Percentiles rank a stretch among this genome's conserved stretches.
Conservation (phyloP, 768 basidiomycete species). For the Lactarius evosmus region DNA sequence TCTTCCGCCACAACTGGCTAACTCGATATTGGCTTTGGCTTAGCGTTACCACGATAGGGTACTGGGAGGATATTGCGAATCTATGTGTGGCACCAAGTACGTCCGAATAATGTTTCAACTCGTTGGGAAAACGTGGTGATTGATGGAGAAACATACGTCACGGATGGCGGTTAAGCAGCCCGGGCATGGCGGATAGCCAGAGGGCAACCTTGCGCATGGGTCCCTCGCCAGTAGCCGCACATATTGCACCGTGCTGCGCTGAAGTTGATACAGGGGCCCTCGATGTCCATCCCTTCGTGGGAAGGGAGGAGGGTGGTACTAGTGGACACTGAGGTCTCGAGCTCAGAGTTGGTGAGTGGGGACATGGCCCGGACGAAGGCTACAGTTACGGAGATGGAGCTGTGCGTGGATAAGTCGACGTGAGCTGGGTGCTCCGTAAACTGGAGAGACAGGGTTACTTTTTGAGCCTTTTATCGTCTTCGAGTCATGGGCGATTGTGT, state of each 20-base stretch:
- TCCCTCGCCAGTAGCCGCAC: conserved; percentile 62
- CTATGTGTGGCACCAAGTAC: neutral
- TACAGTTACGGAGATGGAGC: neutral
- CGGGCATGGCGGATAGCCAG: conserved; percentile 42
- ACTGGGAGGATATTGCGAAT: conserved; percentile 27
- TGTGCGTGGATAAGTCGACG: neutral
- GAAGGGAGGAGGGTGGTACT: neutral
- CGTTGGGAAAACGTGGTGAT: neutral
- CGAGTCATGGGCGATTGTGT: conserved; percentile 16
- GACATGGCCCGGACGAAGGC: conserved; percentile 12
- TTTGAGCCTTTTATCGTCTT: conserved; percentile 11
- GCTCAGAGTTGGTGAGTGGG: conserved; percentile 27
- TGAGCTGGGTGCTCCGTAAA: conserved; percentile 11
- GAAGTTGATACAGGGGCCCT: conserved; percentile 40
- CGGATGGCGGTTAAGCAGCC: conserved; percentile 22
- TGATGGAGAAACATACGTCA: conserved; percentile 2
- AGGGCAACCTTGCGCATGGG: conserved; percentile 52
- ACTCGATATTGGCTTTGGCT: conserved; percentile 4
- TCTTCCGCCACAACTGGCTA: neutral
- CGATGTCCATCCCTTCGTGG: conserved; percentile 30
- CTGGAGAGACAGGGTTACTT: conserved; percentile 5
- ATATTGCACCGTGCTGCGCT: conserved; percentile 68
- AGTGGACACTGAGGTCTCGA: conserved; percentile 5
- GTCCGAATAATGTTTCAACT: neutral
- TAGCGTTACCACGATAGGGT: conserved; percentile 18